phyloP scores from a whole-genome alignment of 306 rosid species.

The Oemleria cerasiformis region DNA sequence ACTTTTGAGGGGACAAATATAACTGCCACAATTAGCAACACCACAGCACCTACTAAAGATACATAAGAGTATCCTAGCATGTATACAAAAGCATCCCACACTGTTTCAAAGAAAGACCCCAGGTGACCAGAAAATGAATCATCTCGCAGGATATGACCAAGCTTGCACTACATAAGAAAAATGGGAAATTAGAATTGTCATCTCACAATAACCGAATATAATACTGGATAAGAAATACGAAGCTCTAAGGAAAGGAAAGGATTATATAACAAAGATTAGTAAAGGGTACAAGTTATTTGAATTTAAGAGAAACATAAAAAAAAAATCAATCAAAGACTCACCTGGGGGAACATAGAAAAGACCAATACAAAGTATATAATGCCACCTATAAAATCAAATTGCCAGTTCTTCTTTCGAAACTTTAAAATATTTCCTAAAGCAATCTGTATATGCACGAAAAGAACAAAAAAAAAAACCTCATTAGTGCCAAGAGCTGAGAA shows the following conservation, averaged over 20 bases:
- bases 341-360: slow-evolving; percentile 97
- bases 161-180: slow-evolving; percentile 66
- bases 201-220: slow-evolving; percentile 23
- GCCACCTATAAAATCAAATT: slow-evolving; percentile 98
- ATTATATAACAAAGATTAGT: background rate
- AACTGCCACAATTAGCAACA: slow-evolving; percentile 66
- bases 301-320: no score
- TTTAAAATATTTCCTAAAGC: slow-evolving; percentile 91
- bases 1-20: slow-evolving; percentile 81
- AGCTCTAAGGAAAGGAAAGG: slow-evolving; percentile 20
- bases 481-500: slow-evolving; percentile 15
- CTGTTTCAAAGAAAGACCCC: slow-evolving; percentile 75
- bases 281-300: background rate
- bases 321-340: slow-evolving; percentile 33
- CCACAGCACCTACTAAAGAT: slow-evolving; percentile 68
- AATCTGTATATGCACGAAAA: slow-evolving; percentile 66
- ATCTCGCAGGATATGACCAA: slow-evolving; percentile 79
- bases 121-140: slow-evolving; percentile 79
- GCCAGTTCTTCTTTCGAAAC: slow-evolving; percentile 98
- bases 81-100: slow-evolving; percentile 73
- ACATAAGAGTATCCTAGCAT: slow-evolving; percentile 65
- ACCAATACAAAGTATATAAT: slow-evolving; percentile 82
- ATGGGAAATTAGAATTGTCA: slow-evolving; percentile 24
- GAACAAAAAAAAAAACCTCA: slow-evolving; percentile 15
- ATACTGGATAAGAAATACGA: slow-evolving; percentile 9